phyloP scores from a whole-genome alignment of 805 yeast genomes.

The Tetrapisispora pingtungensis region DNA sequence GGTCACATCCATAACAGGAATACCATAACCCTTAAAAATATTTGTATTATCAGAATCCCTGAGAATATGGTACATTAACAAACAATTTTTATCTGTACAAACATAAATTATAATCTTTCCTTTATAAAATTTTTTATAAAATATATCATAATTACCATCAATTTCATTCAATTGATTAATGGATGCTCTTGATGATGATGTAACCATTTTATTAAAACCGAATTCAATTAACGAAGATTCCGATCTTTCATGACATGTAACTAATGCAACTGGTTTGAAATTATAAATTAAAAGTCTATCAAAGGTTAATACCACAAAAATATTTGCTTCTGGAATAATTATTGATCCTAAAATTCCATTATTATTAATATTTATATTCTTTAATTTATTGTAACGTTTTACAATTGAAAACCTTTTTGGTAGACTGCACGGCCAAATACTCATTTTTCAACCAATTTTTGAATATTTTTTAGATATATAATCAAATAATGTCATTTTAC shows the following conservation, averaged over 20 bases:
- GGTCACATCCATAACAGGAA: conserved; percentile 15
- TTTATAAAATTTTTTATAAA: conserved; percentile 8
- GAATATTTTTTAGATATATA: no score
- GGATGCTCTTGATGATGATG: conserved; percentile 7
- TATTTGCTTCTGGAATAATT: conserved; percentile 20
- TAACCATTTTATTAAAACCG: conserved; percentile 20
- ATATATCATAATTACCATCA: conserved; percentile 7
- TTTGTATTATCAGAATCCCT: conserved; percentile 14
- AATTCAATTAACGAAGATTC: conserved; percentile 21
- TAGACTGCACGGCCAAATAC: conserved; percentile 24
- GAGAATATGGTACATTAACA: conserved; percentile 24
- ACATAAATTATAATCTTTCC: conserved; percentile 24
- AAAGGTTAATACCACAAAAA: conserved; percentile 20
- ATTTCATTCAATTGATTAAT: conserved; percentile 10
- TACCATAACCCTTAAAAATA: conserved; percentile 25
- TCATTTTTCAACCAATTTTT: conserved; percentile 6
- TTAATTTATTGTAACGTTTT: conserved; percentile 5
- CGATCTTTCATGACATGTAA: conserved; percentile 25
- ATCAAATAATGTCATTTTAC: no score
- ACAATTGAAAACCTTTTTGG: conserved; percentile 20
- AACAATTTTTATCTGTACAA: conserved; percentile 20
- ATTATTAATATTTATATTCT: conserved; percentile 8
- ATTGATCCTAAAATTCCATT: conserved; percentile 19
- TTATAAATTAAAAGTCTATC: conserved; percentile 25
- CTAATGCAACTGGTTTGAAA: conserved; percentile 26